Evolutionary conservation across 2,329 filamentous ascomycete species (phyloP).

Genomic region (Cordyceps tenuipes): DNA sequence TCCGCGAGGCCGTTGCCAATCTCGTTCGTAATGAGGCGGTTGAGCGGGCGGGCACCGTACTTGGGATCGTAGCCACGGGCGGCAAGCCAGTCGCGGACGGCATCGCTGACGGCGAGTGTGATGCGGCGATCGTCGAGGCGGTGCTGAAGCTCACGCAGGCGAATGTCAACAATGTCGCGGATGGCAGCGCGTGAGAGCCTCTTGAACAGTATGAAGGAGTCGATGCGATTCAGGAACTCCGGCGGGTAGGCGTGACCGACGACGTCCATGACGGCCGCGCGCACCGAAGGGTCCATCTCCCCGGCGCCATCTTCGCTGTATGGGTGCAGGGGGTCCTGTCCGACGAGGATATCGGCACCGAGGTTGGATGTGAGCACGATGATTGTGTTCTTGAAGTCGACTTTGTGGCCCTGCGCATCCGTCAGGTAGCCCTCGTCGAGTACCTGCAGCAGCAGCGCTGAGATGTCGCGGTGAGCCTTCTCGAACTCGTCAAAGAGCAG

Average conservation of each 20-base stretch:
- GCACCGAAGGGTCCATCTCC: constrained; percentile 64
- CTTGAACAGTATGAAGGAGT: constrained; percentile 96
- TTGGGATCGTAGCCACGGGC: constrained; percentile 84
- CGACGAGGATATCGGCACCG: constrained; percentile 83
- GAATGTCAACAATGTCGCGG: constrained; percentile 88
- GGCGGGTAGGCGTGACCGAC: constrained; percentile 70
- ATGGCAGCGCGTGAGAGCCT: constrained; percentile 70
- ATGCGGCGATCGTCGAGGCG: constrained; percentile 83
- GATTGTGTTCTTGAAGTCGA: constrained; percentile 94
- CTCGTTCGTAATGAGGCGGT: constrained; percentile 81
- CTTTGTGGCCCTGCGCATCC: constrained; percentile 89
- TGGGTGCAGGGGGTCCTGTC: constrained; percentile 56
- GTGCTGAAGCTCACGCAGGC: constrained; percentile 72
- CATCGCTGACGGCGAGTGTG: constrained; percentile 57
- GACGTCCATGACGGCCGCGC: constrained; percentile 79
- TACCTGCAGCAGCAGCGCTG: constrained; percentile 82
- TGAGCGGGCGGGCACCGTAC: constrained; percentile 84
- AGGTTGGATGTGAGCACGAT: constrained; percentile 96
- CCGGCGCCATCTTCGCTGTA: constrained; percentile 55
- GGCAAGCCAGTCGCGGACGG: constrained; percentile 79
- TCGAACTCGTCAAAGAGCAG: constrained; percentile 96
- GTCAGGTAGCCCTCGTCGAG: constrained; percentile 95
- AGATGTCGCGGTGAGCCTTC: constrained; percentile 93
- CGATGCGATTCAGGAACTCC: constrained; percentile 93
- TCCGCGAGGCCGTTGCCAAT: constrained; percentile 85